Base-by-base conservation (phyloP, 805 yeast genomes). In the Saccharomycopsis fodiens region DNA sequence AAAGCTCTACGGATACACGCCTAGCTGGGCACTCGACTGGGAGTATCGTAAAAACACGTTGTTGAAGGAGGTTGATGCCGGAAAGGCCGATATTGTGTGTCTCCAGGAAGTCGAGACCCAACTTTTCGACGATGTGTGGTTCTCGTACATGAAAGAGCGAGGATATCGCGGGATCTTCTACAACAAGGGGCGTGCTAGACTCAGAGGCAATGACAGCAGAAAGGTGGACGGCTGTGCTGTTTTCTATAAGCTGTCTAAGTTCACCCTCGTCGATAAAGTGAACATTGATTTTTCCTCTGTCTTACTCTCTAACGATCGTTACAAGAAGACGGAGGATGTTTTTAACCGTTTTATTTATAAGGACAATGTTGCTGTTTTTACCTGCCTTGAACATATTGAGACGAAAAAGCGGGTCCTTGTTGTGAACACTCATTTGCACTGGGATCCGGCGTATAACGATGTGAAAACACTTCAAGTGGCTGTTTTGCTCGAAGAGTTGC, bases 151-250 rank as follows among this genome's bases (percentile, higher is more conserved):
- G 75, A 70, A 70, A 20, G 73, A 77, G 45, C 68, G 75, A 40
- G 96, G 96, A 5, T 93, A 91, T 65, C 74, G 76, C 54, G 89
- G 95, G 31, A 63, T 78, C 21, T 89, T 87, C 67, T 85, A 81
- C 64, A 84, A 83, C 45, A 93, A 93, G 65, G 84, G 95, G 21
- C 76, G 99, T 60, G 89, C 96, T 1, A 85, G 85, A 65, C 88
- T 97, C 8, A 72, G 68, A 42, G 82, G 79, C 50, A 69, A 67
- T 48, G 95, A 86, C 54, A 80, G 94, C 21, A 82, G 82, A 62
- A 85, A 84, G 57, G 98, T 93, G 39, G 99, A 93, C 63, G 99
- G 99, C 10, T 93, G 98, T 72, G 97, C 97, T n/a, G 79, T 89
- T 1, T 91, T 91, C 60, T 93, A 74, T 69, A 82, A 77, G 57